Percentiles rank a stretch among this genome's conserved stretches.
These are phyloP conservation scores for Lachancea sp. DNA, from an alignment of 805 yeast genomes.

Conservation along the genomic window DNA sequence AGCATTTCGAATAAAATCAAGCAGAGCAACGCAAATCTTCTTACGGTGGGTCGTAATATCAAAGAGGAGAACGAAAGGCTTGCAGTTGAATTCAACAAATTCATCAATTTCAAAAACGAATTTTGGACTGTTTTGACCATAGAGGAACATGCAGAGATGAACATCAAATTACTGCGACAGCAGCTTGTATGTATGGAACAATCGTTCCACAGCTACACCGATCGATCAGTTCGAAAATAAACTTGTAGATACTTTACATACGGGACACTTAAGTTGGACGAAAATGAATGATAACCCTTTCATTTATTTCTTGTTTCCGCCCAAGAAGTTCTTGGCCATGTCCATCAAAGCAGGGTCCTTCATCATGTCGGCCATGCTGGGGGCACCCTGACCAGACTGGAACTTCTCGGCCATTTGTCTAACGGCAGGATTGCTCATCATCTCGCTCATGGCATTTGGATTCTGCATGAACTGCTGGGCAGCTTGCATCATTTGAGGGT, in stretches of 20 bases:
- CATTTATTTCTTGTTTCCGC: conserved; percentile 20
- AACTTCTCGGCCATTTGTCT: conserved; percentile 78
- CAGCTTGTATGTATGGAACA: conserved; percentile 5
- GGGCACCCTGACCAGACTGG: conserved; percentile 59
- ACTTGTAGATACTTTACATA: conserved; percentile 6
- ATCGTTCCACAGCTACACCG: conserved; percentile 1
- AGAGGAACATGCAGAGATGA: conserved; percentile 9
- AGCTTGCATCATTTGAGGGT: conserved; percentile 88
- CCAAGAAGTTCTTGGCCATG: conserved; percentile 66
- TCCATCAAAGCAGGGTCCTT: conserved; percentile 72
- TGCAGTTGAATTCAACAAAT: conserved; percentile 58
- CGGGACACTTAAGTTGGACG: neutral
- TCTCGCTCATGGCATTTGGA: conserved; percentile 65
- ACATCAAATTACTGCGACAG: conserved; percentile 14
- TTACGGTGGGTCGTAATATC: conserved; percentile 41
- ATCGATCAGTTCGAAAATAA: neutral
- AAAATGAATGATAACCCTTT: neutral
- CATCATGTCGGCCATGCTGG: conserved; percentile 65
- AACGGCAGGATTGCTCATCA: conserved; percentile 76
- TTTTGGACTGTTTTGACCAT: conserved; percentile 27
- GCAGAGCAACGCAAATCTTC: conserved; percentile 38
- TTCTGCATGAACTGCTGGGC: conserved; percentile 84
- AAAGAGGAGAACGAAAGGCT: conserved; percentile 51
- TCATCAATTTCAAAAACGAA: conserved; percentile 43
- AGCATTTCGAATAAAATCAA: conserved; percentile 36